These are phyloP conservation scores for Candida sp. DNA, from an alignment of 1,139 yeast genomes.

Conservation along the genomic window DNA sequence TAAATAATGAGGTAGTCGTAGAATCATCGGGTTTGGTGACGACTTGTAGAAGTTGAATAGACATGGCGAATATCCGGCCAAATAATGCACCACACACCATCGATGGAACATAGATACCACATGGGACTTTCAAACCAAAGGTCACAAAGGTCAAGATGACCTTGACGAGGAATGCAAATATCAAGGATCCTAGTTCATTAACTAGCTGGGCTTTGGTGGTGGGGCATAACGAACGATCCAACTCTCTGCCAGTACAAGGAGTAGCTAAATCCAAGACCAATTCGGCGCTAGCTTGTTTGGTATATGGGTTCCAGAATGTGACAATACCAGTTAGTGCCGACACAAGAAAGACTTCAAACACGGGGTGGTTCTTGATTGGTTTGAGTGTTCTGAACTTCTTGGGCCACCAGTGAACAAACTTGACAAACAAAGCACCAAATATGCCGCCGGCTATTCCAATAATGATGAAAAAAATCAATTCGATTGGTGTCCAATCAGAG, in stretches of 20 bases:
- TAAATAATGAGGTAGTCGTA: neutral
- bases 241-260: conserved; percentile 39
- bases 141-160: conserved; percentile 54
- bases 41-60: conserved; percentile 44
- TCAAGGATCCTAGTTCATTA: conserved; percentile 36
- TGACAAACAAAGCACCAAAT: conserved; percentile 59
- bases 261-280: conserved; percentile 57
- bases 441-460: conserved; percentile 63
- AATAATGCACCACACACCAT: conserved; percentile 72
- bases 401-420: conserved; percentile 57
- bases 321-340: conserved; percentile 53
- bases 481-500: conserved; percentile 59
- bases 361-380: conserved; percentile 43
- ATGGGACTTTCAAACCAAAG: conserved; percentile 66
- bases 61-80: conserved; percentile 58
- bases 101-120: conserved; percentile 72
- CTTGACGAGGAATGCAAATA: conserved; percentile 51
- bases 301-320: conserved; percentile 57
- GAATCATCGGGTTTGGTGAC: conserved; percentile 13
- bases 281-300: conserved; percentile 58
- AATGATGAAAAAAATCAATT: conserved; percentile 49
- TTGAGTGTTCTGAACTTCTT: conserved; percentile 37
- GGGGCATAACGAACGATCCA: conserved; percentile 48
- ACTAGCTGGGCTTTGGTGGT: conserved; percentile 28
- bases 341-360: conserved; percentile 51